Conservation (phyloP, 2,329 filamentous ascomycete genomes). For the Cryoendolithus antarcticus region DNA sequence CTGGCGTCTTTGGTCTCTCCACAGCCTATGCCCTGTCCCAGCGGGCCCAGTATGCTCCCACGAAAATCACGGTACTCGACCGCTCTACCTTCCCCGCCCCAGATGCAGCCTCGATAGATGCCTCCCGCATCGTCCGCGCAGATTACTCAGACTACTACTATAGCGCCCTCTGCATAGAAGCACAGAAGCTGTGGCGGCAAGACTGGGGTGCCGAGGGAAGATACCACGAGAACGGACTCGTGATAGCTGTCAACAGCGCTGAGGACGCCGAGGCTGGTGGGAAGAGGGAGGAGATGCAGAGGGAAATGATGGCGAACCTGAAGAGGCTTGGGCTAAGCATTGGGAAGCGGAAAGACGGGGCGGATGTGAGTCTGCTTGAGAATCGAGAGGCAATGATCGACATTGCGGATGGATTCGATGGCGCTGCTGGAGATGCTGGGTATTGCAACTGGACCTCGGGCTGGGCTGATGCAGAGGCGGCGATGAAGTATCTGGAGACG, state of each 20-base stretch:
- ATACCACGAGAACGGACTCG: neutral
- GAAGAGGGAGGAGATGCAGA: constrained; percentile 32
- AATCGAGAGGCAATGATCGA: neutral
- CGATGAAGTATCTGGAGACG: neutral
- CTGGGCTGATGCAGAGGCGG: neutral
- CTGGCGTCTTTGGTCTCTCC: constrained; percentile 33
- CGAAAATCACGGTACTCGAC: constrained; percentile 22
- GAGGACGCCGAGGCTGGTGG: constrained; percentile 25
- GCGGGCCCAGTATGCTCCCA: constrained; percentile 28
- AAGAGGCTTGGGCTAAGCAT: constrained; percentile 33
- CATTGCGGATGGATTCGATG: constrained; percentile 11
- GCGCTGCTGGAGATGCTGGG: neutral
- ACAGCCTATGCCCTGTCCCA: constrained; percentile 22
- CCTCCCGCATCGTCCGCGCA: constrained; percentile 16
- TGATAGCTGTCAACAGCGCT: neutral
- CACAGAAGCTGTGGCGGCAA: constrained; percentile 46
- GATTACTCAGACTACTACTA: constrained; percentile 14
- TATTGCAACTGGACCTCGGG: neutral
- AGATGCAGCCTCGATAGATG: constrained; percentile 13
- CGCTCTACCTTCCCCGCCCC: constrained; percentile 13
- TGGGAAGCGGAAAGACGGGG: constrained; percentile 14
- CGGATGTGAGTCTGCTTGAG: neutral
- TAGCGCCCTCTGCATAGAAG: constrained; percentile 13
- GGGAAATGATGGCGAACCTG: constrained; percentile 50
- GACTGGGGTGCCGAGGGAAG: constrained; percentile 25